Evolutionary conservation across 2,329 filamentous ascomycete genomes (phyloP), one percentile per base, ranked within the genome.

Genomic region (Atkinsonella hypoxylon): DNA sequence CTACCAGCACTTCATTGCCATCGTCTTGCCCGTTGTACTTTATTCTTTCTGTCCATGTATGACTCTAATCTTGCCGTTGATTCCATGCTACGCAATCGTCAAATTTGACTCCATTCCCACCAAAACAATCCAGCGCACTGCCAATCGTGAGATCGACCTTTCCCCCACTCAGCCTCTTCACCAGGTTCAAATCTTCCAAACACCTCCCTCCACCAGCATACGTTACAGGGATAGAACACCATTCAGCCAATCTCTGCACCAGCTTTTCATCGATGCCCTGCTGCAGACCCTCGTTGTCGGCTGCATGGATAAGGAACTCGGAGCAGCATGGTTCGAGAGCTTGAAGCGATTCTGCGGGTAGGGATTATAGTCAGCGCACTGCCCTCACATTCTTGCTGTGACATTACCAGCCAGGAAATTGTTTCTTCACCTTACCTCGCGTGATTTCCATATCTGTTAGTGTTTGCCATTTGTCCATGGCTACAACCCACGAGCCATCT

Each of bases 391-490:
- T 20, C 22, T 26, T n/a, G 0, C n/a, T 15, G 2, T 9, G 10
- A 15, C 5, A 11, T 42, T 20, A 6, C 40, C 9, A 3, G 20
- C 41, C 10, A 2, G 22, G 26, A 12, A 36, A 7, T 4, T 36
- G 9, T 1, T 18, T 13, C 30, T n/a, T 9, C 18, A 7, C 58
- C 67, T 55, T 70, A 90, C 91, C 87, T 75, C 87, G 75, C 56
- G 84, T 91, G 56, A 98, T 82, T 64, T 96, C 89, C 82, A 95
- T 95, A 61, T 96, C 88, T 1, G 93, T 97, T 51, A 97, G 84
- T 1, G 89, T 95, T 74, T 97, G 93, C 93, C 93, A 98, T 67
- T 95, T 95, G 68, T 98, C 88, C 85, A 95, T 98, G 50, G 93
- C 91, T n/a, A 98, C 93, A 61, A 87, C 89, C 93, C 93, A 98